A percentile compares a stretch with the other conserved stretches of the same genome.
These are phyloP conservation scores for Plasmodium chabaudi DNA, from an alignment of 169 alveolate genomes.

Conservation along the genomic window DNA sequence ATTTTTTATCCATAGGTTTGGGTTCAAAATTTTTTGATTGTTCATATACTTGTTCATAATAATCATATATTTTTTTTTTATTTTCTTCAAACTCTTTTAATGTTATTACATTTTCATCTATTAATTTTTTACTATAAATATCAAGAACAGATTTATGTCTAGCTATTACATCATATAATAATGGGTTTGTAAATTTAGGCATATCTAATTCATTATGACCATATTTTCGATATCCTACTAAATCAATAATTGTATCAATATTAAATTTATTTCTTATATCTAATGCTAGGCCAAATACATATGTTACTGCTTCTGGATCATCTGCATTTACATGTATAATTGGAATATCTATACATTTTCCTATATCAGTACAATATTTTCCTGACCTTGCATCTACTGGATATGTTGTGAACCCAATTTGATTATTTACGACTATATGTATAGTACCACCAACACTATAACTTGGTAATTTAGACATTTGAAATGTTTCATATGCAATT, in stretches of 20 bases:
- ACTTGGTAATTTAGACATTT: conserved; percentile 91
- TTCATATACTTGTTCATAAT: conserved; percentile 87
- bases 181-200: conserved; percentile 96
- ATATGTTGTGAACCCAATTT: conserved; percentile 96
- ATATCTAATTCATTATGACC: conserved; percentile 97
- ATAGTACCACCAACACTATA: conserved; percentile 94
- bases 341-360: conserved; percentile 94
- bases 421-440: conserved; percentile 94
- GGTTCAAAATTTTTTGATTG: conserved; percentile 83
- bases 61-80: conserved; percentile 80
- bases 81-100: conserved; percentile 84
- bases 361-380: conserved; percentile 92
- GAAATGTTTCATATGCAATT: conserved; percentile 94
- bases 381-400: conserved; percentile 93
- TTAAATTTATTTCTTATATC: conserved; percentile 92
- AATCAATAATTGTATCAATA: conserved; percentile 92
- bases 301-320: conserved; percentile 93
- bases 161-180: conserved; percentile 91
- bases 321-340: conserved; percentile 96
- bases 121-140: conserved; percentile 86
- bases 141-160: conserved; percentile 87
- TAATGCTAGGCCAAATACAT: conserved; percentile 91
- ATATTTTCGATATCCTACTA: conserved; percentile 93
- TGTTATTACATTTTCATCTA: conserved; percentile 85
- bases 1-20: conserved; percentile 36